Evolutionary conservation across 2,329 filamentous ascomycete species (phyloP).

Genomic region (Proliferodiscus dingleyae): DNA sequence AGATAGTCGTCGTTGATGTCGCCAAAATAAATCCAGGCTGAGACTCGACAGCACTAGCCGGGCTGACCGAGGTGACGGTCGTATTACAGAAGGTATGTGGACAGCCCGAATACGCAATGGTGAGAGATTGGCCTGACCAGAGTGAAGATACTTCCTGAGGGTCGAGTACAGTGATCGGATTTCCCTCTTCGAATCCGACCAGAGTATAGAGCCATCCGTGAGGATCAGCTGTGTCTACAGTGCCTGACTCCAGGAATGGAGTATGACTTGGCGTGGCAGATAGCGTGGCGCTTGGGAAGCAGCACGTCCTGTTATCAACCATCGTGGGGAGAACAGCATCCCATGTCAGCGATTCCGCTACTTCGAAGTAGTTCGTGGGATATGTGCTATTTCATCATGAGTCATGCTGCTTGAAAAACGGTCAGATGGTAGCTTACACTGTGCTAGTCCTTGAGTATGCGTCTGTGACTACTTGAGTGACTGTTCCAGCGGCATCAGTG

Average conservation of each 20-base stretch:
- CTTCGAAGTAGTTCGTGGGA: conserved; percentile 8
- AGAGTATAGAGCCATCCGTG: background rate
- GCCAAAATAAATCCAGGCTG: conserved; percentile 2
- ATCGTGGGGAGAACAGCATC: conserved; percentile 3
- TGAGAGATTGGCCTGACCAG: conserved; percentile 4
- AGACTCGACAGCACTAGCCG: conserved; percentile 4
- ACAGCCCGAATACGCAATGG: conserved; percentile 5
- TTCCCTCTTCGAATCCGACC: background rate
- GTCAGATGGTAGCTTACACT: too few relatives aligned
- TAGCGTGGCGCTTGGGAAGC: background rate
- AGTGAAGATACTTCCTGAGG: conserved; percentile 3
- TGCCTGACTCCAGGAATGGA: too few relatives aligned
- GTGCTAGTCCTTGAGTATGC: background rate
- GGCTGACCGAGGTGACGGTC: background rate
- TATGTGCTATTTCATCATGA: conserved; percentile 1
- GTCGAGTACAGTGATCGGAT: background rate
- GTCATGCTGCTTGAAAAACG: too few relatives aligned
- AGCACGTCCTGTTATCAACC: conserved; percentile 5
- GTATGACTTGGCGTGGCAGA: too few relatives aligned
- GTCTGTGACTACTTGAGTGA: conserved; percentile 6
- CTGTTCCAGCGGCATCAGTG: conserved; percentile 5
- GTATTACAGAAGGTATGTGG: conserved; percentile 1
- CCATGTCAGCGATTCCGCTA: conserved; percentile 5
- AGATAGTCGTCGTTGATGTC: background rate
- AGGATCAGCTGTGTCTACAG: too few relatives aligned